A percentile compares a stretch with the other conserved stretches of the same genome.
phyloP scores from a whole-genome alignment of 495 filamentous ascomycete species.

The Aspergillus incahuasiensis region DNA sequence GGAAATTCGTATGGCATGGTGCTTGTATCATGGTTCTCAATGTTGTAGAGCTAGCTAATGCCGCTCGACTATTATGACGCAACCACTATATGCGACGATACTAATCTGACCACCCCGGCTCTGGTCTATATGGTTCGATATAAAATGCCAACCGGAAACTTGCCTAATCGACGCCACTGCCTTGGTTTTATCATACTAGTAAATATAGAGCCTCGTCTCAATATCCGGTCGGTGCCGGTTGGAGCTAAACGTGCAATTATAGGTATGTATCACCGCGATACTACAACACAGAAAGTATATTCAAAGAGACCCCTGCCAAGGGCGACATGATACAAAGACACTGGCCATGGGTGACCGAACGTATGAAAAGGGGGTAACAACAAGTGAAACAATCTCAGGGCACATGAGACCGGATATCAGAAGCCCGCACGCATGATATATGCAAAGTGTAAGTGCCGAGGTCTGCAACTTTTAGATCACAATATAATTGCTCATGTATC shows the following conservation, averaged over 20 bases:
- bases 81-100: slow-evolving; percentile 6
- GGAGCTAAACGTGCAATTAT: neutral
- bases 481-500: slow-evolving; percentile 18
- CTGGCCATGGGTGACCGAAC: neutral
- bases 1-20: neutral
- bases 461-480: slow-evolving; percentile 19
- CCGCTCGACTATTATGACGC: slow-evolving; percentile 7
- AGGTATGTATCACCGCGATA: slow-evolving; percentile 7
- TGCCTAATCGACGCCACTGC: neutral
- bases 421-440: slow-evolving; percentile 20
- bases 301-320: neutral
- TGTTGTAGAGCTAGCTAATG: neutral
- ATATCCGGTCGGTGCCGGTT: neutral
- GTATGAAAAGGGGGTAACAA: slow-evolving; percentile 7
- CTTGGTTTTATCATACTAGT: neutral
- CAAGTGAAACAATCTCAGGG: slow-evolving; percentile 20
- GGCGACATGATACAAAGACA: slow-evolving; percentile 9
- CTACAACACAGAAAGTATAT: slow-evolving; percentile 5
- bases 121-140: neutral
- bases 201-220: neutral
- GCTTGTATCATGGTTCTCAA: neutral
- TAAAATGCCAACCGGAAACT: neutral
- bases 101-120: neutral
- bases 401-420: slow-evolving; percentile 23
- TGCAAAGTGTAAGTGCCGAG: slow-evolving; percentile 19